phyloP scores from a whole-genome alignment of 169 alveolate species.

The Plasmodium relictum region DNA sequence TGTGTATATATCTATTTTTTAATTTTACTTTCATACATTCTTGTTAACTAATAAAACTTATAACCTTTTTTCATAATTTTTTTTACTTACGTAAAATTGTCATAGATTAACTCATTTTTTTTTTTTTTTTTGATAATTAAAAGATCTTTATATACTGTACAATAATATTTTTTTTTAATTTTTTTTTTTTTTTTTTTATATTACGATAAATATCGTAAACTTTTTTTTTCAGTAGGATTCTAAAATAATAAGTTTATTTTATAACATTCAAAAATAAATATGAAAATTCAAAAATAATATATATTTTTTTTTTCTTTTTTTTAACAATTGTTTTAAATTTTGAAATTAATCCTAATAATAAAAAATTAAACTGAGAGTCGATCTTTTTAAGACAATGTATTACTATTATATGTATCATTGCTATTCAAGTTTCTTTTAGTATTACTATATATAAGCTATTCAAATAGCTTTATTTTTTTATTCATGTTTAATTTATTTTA shows the following conservation, averaged over 20 bases:
- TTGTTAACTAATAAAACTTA: too few relatives aligned
- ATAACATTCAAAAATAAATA: constrained; percentile 4
- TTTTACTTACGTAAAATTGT: too few relatives aligned
- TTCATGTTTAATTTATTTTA: not conserved
- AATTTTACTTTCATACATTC: too few relatives aligned
- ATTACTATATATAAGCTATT: not conserved
- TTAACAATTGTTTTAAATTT: constrained; percentile 19
- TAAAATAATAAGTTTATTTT: constrained; percentile 8
- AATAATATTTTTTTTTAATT: not conserved
- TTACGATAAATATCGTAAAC: not conserved
- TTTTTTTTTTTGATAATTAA: too few relatives aligned
- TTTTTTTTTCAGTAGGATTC: constrained; percentile 15
- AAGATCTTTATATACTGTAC: not conserved
- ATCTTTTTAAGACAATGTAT: constrained; percentile 29
- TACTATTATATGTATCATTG: not conserved
- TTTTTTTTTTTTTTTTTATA: not conserved
- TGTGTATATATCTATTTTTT: too few relatives aligned
- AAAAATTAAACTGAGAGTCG: constrained; percentile 5
- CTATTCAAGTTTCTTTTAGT: constrained; percentile 10
- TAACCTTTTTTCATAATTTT: too few relatives aligned
- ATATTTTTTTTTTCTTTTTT: constrained; percentile 20
- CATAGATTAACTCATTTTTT: too few relatives aligned
- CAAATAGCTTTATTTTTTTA: not conserved
- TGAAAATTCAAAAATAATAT: not conserved
- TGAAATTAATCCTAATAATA: constrained; percentile 14